phyloP scores from a whole-genome alignment of 164 flowering plant species.

The Litsea cubeba region DNA sequence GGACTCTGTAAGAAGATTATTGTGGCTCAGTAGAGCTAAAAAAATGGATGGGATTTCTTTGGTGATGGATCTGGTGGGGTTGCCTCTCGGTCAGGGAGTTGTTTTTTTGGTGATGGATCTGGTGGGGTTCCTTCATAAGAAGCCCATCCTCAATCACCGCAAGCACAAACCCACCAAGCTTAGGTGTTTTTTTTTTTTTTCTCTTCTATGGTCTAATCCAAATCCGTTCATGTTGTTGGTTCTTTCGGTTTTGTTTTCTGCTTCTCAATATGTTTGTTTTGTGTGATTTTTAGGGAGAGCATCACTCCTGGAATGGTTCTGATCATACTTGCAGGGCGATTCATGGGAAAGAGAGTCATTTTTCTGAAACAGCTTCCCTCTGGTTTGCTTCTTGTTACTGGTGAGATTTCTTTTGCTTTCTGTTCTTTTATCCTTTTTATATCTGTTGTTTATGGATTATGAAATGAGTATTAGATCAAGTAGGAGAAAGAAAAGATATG shows the following conservation, averaged over 20 bases:
- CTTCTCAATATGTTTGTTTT: neutral
- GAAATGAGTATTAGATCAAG: no score
- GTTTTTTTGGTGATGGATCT: no score
- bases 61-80: no score
- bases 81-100: no score
- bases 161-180: slow-evolving; percentile 34
- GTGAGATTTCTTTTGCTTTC: slow-evolving; percentile 18
- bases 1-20: no score
- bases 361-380: slow-evolving; percentile 71
- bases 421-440: no score
- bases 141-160: no score
- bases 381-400: slow-evolving; percentile 70
- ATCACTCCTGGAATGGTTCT: slow-evolving; percentile 68
- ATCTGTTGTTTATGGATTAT: no score
- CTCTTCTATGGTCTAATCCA: neutral
- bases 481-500: no score
- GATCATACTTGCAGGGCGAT: slow-evolving; percentile 69
- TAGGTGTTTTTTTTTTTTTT: slow-evolving; percentile 13
- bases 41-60: no score
- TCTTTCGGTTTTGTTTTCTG: neutral
- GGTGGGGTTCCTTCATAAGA: no score
- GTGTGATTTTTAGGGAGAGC: slow-evolving; percentile 35
- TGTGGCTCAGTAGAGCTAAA: no score
- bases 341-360: slow-evolving; percentile 79
- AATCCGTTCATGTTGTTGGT: neutral